Evolutionary conservation across 495 filamentous ascomycete species (phyloP).

Genomic region (Entonaema liquescens): DNA sequence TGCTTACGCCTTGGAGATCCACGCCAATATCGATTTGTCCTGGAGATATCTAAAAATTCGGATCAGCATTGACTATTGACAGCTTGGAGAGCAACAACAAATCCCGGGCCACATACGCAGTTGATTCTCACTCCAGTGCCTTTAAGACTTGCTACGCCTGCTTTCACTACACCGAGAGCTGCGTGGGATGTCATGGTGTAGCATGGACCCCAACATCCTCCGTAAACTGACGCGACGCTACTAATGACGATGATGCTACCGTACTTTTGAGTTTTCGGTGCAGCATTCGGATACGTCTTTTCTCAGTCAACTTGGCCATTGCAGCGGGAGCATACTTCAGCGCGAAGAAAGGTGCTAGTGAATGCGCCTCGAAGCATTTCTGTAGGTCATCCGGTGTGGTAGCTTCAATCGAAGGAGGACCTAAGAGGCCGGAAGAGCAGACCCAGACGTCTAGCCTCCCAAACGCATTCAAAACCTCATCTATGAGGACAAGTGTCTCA

Average conservation of each 20-base stretch:
- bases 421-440: conserved; percentile 63
- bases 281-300: conserved; percentile 66
- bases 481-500: conserved; percentile 66
- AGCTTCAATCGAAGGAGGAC: conserved; percentile 62
- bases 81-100: not conserved
- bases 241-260: conserved; percentile 67
- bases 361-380: conserved; percentile 65
- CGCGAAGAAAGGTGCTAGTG: conserved; percentile 68
- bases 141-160: conserved; percentile 66
- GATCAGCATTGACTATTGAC: not conserved
- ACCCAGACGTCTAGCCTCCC: conserved; percentile 69
- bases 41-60: not conserved
- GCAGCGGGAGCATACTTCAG: conserved; percentile 69
- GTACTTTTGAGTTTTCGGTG: conserved; percentile 63
- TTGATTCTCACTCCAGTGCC: conserved; percentile 68
- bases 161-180: conserved; percentile 65
- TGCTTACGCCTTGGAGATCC: not conserved
- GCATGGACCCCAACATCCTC: conserved; percentile 65
- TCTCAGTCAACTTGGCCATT: conserved; percentile 64
- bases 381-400: conserved; percentile 63
- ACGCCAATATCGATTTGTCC: not conserved
- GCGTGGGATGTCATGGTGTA: conserved; percentile 69
- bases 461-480: conserved; percentile 67
- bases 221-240: conserved; percentile 64
- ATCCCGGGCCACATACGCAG: conserved; percentile 38